Conservation (phyloP, 2,329 filamentous ascomycete species). For the Aquanectria penicillioides region DNA sequence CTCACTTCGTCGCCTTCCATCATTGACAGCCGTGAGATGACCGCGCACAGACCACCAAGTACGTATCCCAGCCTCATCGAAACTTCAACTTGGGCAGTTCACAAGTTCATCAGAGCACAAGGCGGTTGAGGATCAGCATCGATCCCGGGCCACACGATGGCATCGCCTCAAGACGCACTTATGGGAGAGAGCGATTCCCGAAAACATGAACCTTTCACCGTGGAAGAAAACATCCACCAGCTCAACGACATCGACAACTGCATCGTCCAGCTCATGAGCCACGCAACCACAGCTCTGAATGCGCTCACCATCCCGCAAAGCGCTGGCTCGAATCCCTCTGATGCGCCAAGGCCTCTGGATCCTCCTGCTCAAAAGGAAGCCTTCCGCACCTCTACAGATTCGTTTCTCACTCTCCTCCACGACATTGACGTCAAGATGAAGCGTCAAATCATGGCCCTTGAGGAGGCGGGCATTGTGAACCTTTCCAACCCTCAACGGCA, state of each 20-base stretch:
- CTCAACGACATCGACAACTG: conserved; percentile 81
- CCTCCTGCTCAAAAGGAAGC: conserved; percentile 62
- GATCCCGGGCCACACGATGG: conserved; percentile 40
- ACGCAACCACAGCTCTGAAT: conserved; percentile 59
- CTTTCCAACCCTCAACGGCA: conserved; percentile 49
- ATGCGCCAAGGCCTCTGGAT: conserved; percentile 45
- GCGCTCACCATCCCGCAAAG: conserved; percentile 51
- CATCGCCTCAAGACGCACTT: conserved; percentile 43
- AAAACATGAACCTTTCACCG: conserved; percentile 68
- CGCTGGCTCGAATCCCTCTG: conserved; percentile 13
- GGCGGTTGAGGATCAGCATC: no score
- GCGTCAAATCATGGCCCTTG: conserved; percentile 74
- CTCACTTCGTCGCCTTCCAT: no score
- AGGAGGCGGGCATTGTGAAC: conserved; percentile 81
- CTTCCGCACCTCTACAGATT: conserved; percentile 68
- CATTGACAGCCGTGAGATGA: background rate
- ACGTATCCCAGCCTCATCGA: conserved; percentile 1
- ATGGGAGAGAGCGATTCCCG: conserved; percentile 43
- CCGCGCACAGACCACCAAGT: conserved; percentile 5
- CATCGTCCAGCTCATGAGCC: conserved; percentile 51
- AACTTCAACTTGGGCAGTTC: no score
- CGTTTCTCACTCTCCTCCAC: conserved; percentile 79
- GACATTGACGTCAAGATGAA: conserved; percentile 79
- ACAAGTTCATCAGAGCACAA: no score
- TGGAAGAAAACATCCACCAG: conserved; percentile 82